These are phyloP conservation scores for Boletus reticuloceps DNA, from an alignment of 768 basidiomycete species.

Conservation along the genomic window DNA sequence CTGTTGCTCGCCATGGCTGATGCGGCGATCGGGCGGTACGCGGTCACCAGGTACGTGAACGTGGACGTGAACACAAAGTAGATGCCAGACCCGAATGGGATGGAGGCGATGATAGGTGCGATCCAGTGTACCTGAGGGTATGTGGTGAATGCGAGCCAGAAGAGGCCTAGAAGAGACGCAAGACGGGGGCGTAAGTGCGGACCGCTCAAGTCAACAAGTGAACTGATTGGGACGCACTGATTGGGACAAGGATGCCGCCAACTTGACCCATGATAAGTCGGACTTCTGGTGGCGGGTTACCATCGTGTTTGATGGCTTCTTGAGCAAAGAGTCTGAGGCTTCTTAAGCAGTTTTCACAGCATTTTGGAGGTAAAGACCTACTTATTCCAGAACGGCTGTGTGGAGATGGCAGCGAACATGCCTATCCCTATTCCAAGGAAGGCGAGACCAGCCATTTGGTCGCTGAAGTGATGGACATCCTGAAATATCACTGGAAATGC, in stretches of 20 bases:
- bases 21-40: constrained; percentile 50
- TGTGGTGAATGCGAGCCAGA: constrained; percentile 56
- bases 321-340: constrained; percentile 35
- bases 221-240: constrained; percentile 39
- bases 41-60: constrained; percentile 57
- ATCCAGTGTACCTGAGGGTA: constrained; percentile 47
- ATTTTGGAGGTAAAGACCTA: neutral
- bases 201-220: neutral
- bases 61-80: constrained; percentile 66
- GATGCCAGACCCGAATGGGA: constrained; percentile 53
- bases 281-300: constrained; percentile 60
- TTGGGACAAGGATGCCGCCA: constrained; percentile 64
- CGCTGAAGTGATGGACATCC: constrained; percentile 48
- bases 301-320: constrained; percentile 38
- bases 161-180: constrained; percentile 35
- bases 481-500: constrained; percentile 54
- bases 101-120: constrained; percentile 42
- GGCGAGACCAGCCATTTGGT: constrained; percentile 46
- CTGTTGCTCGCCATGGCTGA: constrained; percentile 70
- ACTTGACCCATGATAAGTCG: constrained; percentile 64
- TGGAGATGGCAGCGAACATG: constrained; percentile 37
- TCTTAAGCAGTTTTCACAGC: neutral
- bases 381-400: constrained; percentile 48
- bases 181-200: neutral
- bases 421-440: constrained; percentile 54